These are phyloP conservation scores for Croton setiger DNA, from an alignment of 441 rosid species.

Conservation along the genomic window DNA sequence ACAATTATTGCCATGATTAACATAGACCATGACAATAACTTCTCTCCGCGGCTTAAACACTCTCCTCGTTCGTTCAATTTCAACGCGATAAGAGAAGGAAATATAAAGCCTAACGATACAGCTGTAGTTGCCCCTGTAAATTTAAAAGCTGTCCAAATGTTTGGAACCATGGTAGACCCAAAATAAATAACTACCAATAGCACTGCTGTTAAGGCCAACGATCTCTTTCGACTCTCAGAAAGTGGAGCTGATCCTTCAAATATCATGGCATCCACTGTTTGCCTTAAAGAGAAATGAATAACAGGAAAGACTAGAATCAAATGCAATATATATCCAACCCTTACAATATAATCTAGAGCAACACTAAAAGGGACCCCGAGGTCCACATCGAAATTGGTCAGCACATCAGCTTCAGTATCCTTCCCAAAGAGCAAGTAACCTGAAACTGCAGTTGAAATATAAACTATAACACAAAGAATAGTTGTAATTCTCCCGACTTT, in stretches of 20 bases:
- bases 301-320: slow-evolving; percentile 93
- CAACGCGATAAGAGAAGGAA: slow-evolving; percentile 80
- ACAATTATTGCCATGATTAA: slow-evolving; percentile 63
- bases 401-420: slow-evolving; percentile 71
- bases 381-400: slow-evolving; percentile 81
- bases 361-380: slow-evolving; percentile 76
- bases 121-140: slow-evolving; percentile 97
- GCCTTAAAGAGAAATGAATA: slow-evolving; percentile 81
- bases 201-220: slow-evolving; percentile 56
- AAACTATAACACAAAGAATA: slow-evolving; percentile 58
- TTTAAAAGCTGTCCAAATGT: slow-evolving; percentile 94
- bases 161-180: slow-evolving; percentile 90
- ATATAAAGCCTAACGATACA: slow-evolving; percentile 86
- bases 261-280: slow-evolving; percentile 64
- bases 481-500: slow-evolving; percentile 77
- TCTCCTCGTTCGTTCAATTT: slow-evolving; percentile 43
- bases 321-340: slow-evolving; percentile 86
- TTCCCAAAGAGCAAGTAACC: slow-evolving; percentile 85
- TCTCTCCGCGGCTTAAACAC: slow-evolving; percentile 47
- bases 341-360: slow-evolving; percentile 74
- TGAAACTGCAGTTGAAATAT: slow-evolving; percentile 72
- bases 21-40: slow-evolving; percentile 62
- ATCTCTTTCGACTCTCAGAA: slow-evolving; percentile 65
- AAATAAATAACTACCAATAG: slow-evolving; percentile 59
- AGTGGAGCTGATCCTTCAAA: slow-evolving; percentile 74